phyloP scores from a whole-genome alignment of 371 early-diverging fungal genomes.

The Mucor plumbeus region DNA sequence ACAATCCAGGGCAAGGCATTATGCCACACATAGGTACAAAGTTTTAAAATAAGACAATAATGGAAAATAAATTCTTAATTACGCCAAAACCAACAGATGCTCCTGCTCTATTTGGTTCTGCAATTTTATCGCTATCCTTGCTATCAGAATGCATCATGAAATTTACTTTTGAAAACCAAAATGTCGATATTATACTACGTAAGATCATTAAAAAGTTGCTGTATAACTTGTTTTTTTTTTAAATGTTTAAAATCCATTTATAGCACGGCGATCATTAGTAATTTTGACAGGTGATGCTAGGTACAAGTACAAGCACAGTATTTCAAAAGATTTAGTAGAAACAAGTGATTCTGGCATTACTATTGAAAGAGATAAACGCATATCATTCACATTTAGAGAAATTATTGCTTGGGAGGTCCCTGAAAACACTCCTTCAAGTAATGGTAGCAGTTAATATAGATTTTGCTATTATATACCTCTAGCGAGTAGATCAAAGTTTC shows the following conservation, averaged over 20 bases:
- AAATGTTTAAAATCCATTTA: neutral
- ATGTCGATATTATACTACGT: constrained; percentile 53
- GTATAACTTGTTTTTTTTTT: too few species aligned
- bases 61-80: neutral
- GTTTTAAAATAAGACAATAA: constrained; percentile 25
- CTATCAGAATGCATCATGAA: constrained; percentile 74
- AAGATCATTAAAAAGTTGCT: constrained; percentile 22
- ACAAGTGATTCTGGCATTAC: constrained; percentile 24
- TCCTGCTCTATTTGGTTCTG: constrained; percentile 68
- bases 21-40: constrained; percentile 54
- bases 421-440: neutral
- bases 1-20: constrained; percentile 74
- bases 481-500: too few species aligned
- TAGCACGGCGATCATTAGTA: constrained; percentile 68
- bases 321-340: constrained; percentile 69
- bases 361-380: constrained; percentile 44
- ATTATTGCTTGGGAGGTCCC: constrained; percentile 37
- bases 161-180: constrained; percentile 47
- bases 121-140: constrained; percentile 68
- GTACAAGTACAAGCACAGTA: constrained; percentile 70
- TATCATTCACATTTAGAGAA: constrained; percentile 54
- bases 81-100: constrained; percentile 47
- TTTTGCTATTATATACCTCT: too few species aligned
- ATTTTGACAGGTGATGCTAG: constrained; percentile 68
- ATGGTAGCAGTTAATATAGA: too few species aligned